phyloP scores from a whole-genome alignment of 352 stramenopile species.

The Phytophthora sansomeana region DNA sequence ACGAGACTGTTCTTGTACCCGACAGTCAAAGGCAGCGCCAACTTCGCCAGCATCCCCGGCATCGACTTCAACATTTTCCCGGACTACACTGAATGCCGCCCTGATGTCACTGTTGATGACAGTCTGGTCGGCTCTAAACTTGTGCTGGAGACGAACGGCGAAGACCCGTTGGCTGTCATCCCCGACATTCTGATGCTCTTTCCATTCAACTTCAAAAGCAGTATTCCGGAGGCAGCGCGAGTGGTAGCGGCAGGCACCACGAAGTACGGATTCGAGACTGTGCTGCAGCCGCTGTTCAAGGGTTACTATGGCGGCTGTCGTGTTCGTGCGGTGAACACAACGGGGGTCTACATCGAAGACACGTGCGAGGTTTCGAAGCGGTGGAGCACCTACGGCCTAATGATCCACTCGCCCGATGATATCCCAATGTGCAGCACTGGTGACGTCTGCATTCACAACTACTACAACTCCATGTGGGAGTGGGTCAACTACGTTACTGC shows the following conservation, averaged over 20 bases:
- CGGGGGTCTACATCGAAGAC: constrained; percentile 31
- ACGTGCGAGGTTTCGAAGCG: constrained; percentile 19
- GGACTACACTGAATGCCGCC: constrained; percentile 41
- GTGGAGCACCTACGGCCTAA: constrained; percentile 33
- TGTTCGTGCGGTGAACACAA: constrained; percentile 30
- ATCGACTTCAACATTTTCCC: constrained; percentile 42
- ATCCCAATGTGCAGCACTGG: constrained; percentile 33
- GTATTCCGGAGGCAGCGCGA: constrained; percentile 5
- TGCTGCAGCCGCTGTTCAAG: constrained; percentile 35
- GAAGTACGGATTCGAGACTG: constrained; percentile 5
- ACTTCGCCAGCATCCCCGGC: constrained; percentile 37
- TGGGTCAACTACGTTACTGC: constrained; percentile 22
- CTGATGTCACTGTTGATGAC: constrained; percentile 21
- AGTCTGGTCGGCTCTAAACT: constrained; percentile 28
- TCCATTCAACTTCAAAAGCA: constrained; percentile 42
- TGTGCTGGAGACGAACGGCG: constrained; percentile 22
- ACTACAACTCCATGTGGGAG: constrained; percentile 41
- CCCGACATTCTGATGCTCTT: constrained; percentile 36
- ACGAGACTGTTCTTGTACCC: constrained; percentile 33
- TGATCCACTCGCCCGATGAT: constrained; percentile 39
- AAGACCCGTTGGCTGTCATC: constrained; percentile 20
- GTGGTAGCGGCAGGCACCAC: constrained; percentile 10
- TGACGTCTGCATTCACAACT: constrained; percentile 40
- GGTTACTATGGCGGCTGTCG: constrained; percentile 38
- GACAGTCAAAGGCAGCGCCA: constrained; percentile 23